Percentiles rank a stretch among this genome's conserved stretches.
Conservation (phyloP, 768 basidiomycete genomes). For the Psilocybe cyanescens region DNA sequence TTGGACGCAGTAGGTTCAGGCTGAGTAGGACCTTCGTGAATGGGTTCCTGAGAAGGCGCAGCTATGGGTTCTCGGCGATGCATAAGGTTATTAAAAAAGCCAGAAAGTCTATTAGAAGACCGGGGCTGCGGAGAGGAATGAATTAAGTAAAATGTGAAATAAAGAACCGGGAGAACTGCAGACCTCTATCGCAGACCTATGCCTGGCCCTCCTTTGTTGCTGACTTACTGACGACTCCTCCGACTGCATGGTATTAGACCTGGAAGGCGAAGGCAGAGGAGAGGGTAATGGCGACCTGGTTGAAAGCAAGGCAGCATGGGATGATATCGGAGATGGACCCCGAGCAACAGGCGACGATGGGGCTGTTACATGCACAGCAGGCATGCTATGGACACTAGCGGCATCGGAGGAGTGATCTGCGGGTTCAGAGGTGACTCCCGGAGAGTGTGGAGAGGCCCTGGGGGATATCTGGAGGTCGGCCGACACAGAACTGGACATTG, state of each 20-base stretch:
- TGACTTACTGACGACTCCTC: conserved; percentile 32
- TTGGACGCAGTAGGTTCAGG: conserved; percentile 28
- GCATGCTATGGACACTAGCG: conserved; percentile 64
- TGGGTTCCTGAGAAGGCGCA: conserved; percentile 29
- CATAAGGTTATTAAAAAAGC: conserved; percentile 83
- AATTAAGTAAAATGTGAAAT: conserved; percentile 9
- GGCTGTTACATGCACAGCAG: conserved; percentile 53
- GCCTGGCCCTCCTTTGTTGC: conserved; percentile 44
- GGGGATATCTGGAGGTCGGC: not conserved
- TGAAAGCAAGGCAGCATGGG: conserved; percentile 12
- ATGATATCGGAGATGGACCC: conserved; percentile 32
- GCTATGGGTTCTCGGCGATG: conserved; percentile 63
- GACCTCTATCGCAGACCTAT: conserved; percentile 66
- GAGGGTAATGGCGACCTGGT: conserved; percentile 20
- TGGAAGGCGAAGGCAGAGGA: conserved; percentile 32
- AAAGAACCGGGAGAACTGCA: conserved; percentile 19
- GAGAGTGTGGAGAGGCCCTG: not conserved
- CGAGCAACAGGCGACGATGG: conserved; percentile 31
- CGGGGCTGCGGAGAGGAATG: conserved; percentile 43
- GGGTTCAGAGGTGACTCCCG: not conserved
- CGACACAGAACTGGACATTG: not conserved
- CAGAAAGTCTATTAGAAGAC: conserved; percentile 75
- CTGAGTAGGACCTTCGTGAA: conserved; percentile 31
- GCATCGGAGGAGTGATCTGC: conserved; percentile 46
- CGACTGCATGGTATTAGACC: conserved; percentile 27